These are phyloP conservation scores for Trichoderma brevicompactum DNA, from an alignment of 2,329 filamentous ascomycete genomes.

Conservation along the genomic window DNA sequence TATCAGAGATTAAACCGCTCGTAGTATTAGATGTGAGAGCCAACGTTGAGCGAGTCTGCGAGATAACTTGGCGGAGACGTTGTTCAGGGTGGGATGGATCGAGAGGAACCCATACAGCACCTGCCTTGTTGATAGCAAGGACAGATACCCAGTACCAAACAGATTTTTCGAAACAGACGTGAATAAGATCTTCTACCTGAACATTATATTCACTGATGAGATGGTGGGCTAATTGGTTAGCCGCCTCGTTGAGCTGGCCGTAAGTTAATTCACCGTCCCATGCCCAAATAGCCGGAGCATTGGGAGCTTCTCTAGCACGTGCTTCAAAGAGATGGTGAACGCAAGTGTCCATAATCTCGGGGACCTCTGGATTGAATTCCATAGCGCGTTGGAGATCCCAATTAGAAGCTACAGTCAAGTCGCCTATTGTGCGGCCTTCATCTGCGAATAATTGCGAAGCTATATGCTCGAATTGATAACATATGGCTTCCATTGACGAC, in stretches of 20 bases:
- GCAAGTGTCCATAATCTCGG: constrained; percentile 12
- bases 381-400: constrained; percentile 18
- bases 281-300: constrained; percentile 23
- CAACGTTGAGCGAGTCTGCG: constrained; percentile 2
- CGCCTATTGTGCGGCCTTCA: background rate
- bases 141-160: constrained; percentile 33
- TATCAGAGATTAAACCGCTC: background rate
- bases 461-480: constrained; percentile 22
- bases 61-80: constrained; percentile 14
- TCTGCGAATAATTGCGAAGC: constrained; percentile 3
- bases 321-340: constrained; percentile 16
- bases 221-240: background rate
- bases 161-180: constrained; percentile 33
- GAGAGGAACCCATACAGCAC: constrained; percentile 30
- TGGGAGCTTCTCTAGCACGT: background rate
- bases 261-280: constrained; percentile 36
- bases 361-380: constrained; percentile 7
- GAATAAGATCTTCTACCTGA: constrained; percentile 34
- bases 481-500: constrained; percentile 2
- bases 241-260: constrained; percentile 27
- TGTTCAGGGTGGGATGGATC: constrained; percentile 14
- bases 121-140: constrained; percentile 38
- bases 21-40: background rate
- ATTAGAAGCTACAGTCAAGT: background rate
- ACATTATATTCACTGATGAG: constrained; percentile 27